Percentiles rank a stretch among this genome's conserved stretches.
These are phyloP conservation scores for Pouteria campechiana DNA, from an alignment of 179 eudicot genomes.

Conservation along the genomic window DNA sequence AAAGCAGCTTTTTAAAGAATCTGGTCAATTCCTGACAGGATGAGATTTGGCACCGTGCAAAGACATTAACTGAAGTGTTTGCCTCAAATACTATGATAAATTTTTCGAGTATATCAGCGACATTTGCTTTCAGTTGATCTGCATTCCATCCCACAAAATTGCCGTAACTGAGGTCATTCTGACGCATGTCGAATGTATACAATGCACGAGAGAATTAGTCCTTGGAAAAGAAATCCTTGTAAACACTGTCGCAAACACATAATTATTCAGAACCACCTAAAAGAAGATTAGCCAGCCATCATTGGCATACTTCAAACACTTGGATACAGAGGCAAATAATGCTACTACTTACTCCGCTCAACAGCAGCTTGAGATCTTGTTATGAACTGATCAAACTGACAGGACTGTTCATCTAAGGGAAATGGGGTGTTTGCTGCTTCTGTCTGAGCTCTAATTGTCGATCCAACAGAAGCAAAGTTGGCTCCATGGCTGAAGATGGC, in stretches of 20 bases:
- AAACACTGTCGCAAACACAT: slow-evolving; percentile 33
- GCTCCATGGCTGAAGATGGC: slow-evolving; percentile 82
- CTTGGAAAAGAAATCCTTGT: slow-evolving; percentile 33
- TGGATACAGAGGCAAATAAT: no score
- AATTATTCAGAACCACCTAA: no score
- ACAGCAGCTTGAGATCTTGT: slow-evolving; percentile 40
- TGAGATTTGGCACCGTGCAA: no score
- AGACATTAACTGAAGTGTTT: no score
- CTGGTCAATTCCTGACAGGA: no score
- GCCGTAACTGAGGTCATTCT: slow-evolving; percentile 73
- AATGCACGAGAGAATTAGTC: slow-evolving; percentile 48
- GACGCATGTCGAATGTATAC: slow-evolving; percentile 84
- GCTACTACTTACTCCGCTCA: slow-evolving; percentile 46
- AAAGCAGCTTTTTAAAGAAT: no score
- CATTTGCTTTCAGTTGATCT: slow-evolving; percentile 40
- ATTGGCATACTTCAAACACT: no score
- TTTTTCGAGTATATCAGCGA: slow-evolving; percentile 60
- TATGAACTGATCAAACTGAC: slow-evolving; percentile 45
- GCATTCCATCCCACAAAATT: slow-evolving; percentile 49
- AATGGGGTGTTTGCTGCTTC: slow-evolving; percentile 67
- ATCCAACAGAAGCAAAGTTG: slow-evolving; percentile 81
- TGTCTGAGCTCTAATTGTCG: slow-evolving; percentile 72
- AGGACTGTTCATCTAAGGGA: slow-evolving; percentile 47
- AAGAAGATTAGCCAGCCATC: no score
- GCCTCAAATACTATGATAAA: slow-evolving; percentile 48